A percentile compares a stretch with the other conserved stretches of the same genome.
These are phyloP conservation scores for Pythium phragmiticola DNA, from an alignment of 352 stramenopile genomes.

Conservation along the genomic window DNA sequence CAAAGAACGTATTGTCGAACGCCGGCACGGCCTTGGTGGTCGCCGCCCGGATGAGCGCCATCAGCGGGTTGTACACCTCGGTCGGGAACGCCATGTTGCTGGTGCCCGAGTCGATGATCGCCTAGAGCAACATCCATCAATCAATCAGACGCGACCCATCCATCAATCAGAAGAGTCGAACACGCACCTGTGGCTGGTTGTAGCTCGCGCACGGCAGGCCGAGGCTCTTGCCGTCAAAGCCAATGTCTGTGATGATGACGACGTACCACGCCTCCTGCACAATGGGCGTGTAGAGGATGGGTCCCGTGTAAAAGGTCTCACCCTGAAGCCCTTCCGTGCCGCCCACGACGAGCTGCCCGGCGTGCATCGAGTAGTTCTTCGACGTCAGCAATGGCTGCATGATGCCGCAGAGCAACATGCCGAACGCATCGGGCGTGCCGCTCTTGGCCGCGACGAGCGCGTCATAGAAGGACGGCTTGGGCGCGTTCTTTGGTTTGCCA, in stretches of 20 bases:
- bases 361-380: conserved; percentile 53
- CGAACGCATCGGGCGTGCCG: conserved; percentile 54
- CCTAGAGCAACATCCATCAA: conserved; percentile 26
- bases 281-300: conserved; percentile 83
- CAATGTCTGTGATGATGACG: conserved; percentile 73
- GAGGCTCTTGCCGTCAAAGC: conserved; percentile 58
- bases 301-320: conserved; percentile 55
- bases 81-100: conserved; percentile 81
- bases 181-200: conserved; percentile 53
- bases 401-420: conserved; percentile 74
- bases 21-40: conserved; percentile 56
- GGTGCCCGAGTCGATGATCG: conserved; percentile 80
- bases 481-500: conserved; percentile 39
- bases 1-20: conserved; percentile 75
- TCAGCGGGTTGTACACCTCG: conserved; percentile 72
- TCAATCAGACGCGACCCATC: background rate
- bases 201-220: conserved; percentile 62
- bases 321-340: conserved; percentile 54
- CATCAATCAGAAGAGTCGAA: background rate
- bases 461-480: conserved; percentile 55
- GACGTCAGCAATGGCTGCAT: conserved; percentile 63
- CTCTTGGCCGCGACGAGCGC: conserved; percentile 41
- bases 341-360: conserved; percentile 63
- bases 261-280: conserved; percentile 82
- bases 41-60: conserved; percentile 58